Base-by-base conservation (phyloP, 306 rosid genomes). In the Fragaria vesca region DNA sequence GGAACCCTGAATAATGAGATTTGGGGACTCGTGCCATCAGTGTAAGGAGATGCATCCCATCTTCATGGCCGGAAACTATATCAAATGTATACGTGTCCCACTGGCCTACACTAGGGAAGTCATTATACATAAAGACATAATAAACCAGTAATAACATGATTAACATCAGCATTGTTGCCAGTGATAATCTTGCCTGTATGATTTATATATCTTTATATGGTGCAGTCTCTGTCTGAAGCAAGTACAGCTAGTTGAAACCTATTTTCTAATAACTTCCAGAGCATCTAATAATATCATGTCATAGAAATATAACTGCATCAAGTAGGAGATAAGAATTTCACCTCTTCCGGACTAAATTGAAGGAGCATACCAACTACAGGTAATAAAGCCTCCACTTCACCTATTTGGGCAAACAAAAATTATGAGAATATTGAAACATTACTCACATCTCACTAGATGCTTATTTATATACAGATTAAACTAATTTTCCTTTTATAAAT, bases 311-410 rank as follows among this genome's bases (percentile, higher is more conserved):
- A 40, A 69, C 79, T 67, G 72, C 61, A 71, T 47, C 40, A 58
- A 72, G 71, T 60, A 68, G 65, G 71, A 38, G 47, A 71, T 30
- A 72, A 65, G 71, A 78, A 70, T 71, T 75, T 83, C 75, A 95
- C 99, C 99, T 95, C 99, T 34, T 95, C 96, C 17, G 97, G 97
- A 85, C 99, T 95, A 81, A 95, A 95, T 83, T 95, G 99, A 82
- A 95, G 99, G 57, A 95, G 97, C 99, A 95, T 95, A 67, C 88
- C 99, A 67, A 96, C 73, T 68, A 96, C 99, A 46, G 99, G 99
- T 68, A 96, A 89, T 66, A 96, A 85, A 62, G 91, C 98, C 83
- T 93, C 99, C 76, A 89, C 99, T 86, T 96, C 99, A 80, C 99
- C 99, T 96, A 66, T 72, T 76, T 81, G 46, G 69, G 72, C 34